Conservation (phyloP, 2,329 filamentous ascomycete species). For the Diaporthe sp. region DNA sequence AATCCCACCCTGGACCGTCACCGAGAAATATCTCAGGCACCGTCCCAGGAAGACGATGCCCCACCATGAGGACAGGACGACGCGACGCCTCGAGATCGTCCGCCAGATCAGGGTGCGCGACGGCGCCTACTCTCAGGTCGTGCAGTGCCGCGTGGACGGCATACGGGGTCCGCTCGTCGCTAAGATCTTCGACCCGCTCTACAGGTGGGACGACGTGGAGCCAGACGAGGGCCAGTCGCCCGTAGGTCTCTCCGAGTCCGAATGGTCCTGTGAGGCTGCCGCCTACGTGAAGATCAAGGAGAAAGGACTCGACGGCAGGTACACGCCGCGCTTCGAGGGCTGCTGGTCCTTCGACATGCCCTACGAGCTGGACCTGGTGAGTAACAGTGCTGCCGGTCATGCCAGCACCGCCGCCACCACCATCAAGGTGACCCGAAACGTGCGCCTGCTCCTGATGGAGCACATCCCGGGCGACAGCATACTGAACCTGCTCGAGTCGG, state of each 20-base stretch:
- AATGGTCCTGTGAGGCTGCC: slow-evolving; percentile 2
- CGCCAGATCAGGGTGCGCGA: slow-evolving; percentile 14
- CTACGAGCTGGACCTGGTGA: slow-evolving; percentile 2
- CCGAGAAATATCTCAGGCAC: neutral
- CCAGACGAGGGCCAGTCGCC: neutral
- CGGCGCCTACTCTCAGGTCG: slow-evolving; percentile 1
- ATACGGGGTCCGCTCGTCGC: neutral
- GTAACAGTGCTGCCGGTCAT: neutral
- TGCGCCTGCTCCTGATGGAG: slow-evolving; percentile 12
- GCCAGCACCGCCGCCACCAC: neutral
- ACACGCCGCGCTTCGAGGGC: slow-evolving; percentile 13
- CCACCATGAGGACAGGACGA: neutral
- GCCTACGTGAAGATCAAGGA: neutral
- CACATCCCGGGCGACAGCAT: slow-evolving; percentile 7
- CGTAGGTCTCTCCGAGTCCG: neutral
- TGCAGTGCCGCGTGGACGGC: neutral
- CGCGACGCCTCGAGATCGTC: neutral
- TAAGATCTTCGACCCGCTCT: slow-evolving; percentile 10
- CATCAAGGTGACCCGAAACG: neutral
- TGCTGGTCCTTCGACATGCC: slow-evolving; percentile 8
- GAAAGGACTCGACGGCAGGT: neutral
- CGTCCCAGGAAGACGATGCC: neutral
- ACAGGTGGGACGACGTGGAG: neutral
- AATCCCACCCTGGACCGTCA: neutral
- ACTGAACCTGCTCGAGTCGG: neutral